phyloP scores from a whole-genome alignment of 192 early-diverging fungal species.

The Podila verticillata region DNA sequence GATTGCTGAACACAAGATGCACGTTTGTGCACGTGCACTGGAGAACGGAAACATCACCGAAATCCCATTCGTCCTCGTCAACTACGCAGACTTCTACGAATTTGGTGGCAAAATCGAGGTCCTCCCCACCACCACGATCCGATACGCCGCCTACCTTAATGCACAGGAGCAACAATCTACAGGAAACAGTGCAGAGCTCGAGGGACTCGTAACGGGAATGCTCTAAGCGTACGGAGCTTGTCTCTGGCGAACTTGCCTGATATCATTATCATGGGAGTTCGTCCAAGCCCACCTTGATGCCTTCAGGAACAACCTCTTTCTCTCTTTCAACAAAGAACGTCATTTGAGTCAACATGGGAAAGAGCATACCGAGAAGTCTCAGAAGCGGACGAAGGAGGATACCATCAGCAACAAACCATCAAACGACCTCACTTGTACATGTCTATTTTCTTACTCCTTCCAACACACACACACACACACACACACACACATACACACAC shows the following conservation, averaged over 20 bases:
- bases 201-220: conserved; percentile 34
- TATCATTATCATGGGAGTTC: too few species aligned
- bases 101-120: conserved; percentile 35
- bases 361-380: too few species aligned
- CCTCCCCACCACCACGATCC: conserved; percentile 40
- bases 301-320: too few species aligned
- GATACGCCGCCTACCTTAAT: conserved; percentile 29
- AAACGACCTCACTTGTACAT: too few species aligned
- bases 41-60: conserved; percentile 39
- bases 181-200: conserved; percentile 48
- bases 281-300: too few species aligned
- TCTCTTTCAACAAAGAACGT: too few species aligned
- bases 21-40: conserved; percentile 42
- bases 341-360: too few species aligned
- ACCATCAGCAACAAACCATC: too few species aligned
- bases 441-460: neutral
- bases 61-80: conserved; percentile 47
- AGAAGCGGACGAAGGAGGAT: too few species aligned
- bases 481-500: too few species aligned
- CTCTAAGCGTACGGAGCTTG: conserved; percentile 5
- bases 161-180: conserved; percentile 11
- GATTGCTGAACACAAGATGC: conserved; percentile 53
- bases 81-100: conserved; percentile 50
- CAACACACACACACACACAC: neutral
- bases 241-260: too few species aligned